phyloP scores from a whole-genome alignment of 2,329 filamentous ascomycete genomes.

The Decorospora gaudefroyi region DNA sequence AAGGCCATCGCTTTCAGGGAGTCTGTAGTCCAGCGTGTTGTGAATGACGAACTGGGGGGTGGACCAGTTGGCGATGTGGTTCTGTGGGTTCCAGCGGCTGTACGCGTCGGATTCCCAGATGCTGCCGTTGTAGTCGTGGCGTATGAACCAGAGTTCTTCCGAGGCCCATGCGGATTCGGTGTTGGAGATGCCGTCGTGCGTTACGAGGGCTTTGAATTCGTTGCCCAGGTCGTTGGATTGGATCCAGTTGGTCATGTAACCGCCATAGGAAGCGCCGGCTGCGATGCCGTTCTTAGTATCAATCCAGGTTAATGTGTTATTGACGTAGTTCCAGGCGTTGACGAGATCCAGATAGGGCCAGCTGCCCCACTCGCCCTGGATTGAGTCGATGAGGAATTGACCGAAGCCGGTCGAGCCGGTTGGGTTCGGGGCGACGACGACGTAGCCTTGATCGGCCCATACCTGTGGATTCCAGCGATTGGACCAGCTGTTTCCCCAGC shows the following conservation, averaged over 20 bases:
- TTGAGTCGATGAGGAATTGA: constrained; percentile 74
- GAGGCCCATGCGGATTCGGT: constrained; percentile 52
- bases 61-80: constrained; percentile 69
- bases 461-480: constrained; percentile 84
- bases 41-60: constrained; percentile 91
- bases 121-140: constrained; percentile 51
- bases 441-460: constrained; percentile 85
- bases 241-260: constrained; percentile 72
- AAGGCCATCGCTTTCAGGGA: constrained; percentile 83
- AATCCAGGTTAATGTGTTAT: constrained; percentile 66
- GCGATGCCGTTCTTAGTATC: constrained; percentile 74
- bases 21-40: constrained; percentile 85
- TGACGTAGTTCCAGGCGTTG: constrained; percentile 75
- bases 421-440: constrained; percentile 80
- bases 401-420: constrained; percentile 87
- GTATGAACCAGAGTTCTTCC: constrained; percentile 59
- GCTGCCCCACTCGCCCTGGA: constrained; percentile 82
- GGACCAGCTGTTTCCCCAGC: constrained; percentile 75
- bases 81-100: constrained; percentile 62
- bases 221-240: constrained; percentile 82
- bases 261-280: constrained; percentile 63
- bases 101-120: constrained; percentile 51
- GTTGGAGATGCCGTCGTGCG: constrained; percentile 83
- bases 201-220: constrained; percentile 85
- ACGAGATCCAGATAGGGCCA: constrained; percentile 82